Conservation (phyloP, 108 stramenopile species). For the Skeletonema grethae region DNA sequence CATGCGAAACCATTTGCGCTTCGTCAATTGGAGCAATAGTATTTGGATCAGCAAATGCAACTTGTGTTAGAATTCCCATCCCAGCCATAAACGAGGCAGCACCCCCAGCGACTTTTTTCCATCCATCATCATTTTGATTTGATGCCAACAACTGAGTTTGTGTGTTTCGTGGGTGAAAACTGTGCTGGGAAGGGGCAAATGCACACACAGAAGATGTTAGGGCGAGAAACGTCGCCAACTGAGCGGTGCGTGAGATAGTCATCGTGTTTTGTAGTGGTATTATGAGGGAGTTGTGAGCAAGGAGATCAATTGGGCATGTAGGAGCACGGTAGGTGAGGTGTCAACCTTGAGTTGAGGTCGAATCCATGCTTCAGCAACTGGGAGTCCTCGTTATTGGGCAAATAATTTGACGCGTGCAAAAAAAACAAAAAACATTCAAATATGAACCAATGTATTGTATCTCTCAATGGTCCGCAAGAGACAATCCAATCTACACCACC, state of each 20-base stretch:
- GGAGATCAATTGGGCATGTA: too few species aligned
- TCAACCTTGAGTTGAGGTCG: background rate
- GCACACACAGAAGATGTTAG: slow-evolving; percentile 19
- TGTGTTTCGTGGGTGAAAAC: slow-evolving; percentile 12
- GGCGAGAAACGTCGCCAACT: slow-evolving; percentile 30
- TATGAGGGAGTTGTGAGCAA: background rate
- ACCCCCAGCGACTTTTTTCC: slow-evolving; percentile 39
- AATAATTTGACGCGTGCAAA: too few species aligned
- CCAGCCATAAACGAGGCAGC: slow-evolving; percentile 43
- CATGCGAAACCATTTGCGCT: slow-evolving; percentile 11
- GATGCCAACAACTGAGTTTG: slow-evolving; percentile 12
- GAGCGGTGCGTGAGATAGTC: slow-evolving; percentile 19
- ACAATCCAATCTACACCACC: too few species aligned
- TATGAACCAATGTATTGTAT: too few species aligned
- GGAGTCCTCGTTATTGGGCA: too few species aligned
- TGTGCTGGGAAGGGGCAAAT: slow-evolving; percentile 5
- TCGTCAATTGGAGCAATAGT: slow-evolving; percentile 13
- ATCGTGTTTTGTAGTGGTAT: slow-evolving; percentile 3
- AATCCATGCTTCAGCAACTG: too few species aligned
- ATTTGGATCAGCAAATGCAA: slow-evolving; percentile 45
- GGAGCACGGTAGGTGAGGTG: background rate
- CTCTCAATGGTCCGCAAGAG: too few species aligned
- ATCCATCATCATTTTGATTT: slow-evolving; percentile 25
- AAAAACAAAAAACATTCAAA: too few species aligned
- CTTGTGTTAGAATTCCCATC: slow-evolving; percentile 38